Evolutionary conservation across 192 early-diverging fungal species (phyloP).

Genomic region (Linnemannia elongata): DNA sequence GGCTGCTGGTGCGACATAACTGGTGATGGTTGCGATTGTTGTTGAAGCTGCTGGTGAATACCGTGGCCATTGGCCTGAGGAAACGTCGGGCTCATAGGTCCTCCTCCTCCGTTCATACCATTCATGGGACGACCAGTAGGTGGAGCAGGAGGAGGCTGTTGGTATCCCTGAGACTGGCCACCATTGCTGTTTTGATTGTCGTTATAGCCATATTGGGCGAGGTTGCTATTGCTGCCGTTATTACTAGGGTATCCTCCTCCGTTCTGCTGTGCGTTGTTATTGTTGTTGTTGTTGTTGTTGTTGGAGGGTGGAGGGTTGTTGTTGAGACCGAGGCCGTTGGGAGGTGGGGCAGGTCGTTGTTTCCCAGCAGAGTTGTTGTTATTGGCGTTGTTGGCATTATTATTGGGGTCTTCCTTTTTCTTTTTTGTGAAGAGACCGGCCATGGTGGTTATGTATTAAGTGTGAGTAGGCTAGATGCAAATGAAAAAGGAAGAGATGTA

Average conservation of each 20-base stretch:
- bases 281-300: slow-evolving; percentile 25
- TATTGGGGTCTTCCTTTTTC: slow-evolving; percentile 47
- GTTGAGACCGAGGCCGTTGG: slow-evolving; percentile 42
- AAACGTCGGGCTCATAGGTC: slow-evolving; percentile 33
- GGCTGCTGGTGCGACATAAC: slow-evolving; percentile 6
- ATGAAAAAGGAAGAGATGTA: neutral
- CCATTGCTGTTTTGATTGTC: neutral
- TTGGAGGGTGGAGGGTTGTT: neutral
- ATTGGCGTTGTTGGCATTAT: neutral
- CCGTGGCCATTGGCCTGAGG: slow-evolving; percentile 9
- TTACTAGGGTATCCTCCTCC: slow-evolving; percentile 1
- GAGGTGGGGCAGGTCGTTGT: slow-evolving; percentile 48
- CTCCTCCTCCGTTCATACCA: neutral
- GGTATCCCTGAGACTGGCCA: slow-evolving; percentile 26
- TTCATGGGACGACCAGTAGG: slow-evolving; percentile 15
- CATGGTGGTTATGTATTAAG: slow-evolving; percentile 18
- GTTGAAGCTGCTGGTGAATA: slow-evolving; percentile 5
- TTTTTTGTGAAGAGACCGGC: slow-evolving; percentile 53
- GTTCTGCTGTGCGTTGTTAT: neutral
- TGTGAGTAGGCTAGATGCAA: neutral
- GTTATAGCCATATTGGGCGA: neutral
- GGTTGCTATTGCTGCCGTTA: neutral
- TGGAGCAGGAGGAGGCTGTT: slow-evolving; percentile 32
- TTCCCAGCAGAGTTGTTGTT: slow-evolving; percentile 25
- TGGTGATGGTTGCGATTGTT: neutral